These are phyloP conservation scores for Saccharomycopsis babjevae DNA, from an alignment of 805 yeast species.

Conservation along the genomic window DNA sequence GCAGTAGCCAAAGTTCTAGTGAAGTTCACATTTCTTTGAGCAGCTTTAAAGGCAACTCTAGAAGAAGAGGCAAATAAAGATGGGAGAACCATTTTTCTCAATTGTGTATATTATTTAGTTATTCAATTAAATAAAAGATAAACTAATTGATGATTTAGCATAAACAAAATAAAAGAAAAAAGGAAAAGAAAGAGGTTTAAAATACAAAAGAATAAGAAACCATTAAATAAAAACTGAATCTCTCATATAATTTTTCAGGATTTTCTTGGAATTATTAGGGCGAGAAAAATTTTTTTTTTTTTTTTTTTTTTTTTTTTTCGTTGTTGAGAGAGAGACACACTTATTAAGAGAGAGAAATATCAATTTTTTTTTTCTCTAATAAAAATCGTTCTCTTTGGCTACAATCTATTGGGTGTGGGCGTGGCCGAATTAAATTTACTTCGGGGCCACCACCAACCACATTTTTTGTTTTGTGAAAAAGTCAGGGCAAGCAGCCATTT, in stretches of 20 bases:
- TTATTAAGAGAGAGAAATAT: background rate
- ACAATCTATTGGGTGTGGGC: background rate
- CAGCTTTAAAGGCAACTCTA: slow-evolving; percentile 82
- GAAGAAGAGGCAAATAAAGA: slow-evolving; percentile 56
- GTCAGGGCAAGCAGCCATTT: background rate
- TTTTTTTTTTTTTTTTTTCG: background rate
- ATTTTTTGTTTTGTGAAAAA: background rate
- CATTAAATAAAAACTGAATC: background rate
- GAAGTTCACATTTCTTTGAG: slow-evolving; percentile 69
- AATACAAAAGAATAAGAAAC: background rate
- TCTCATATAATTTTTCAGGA: background rate
- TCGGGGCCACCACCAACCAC: background rate
- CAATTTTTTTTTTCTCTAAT: background rate
- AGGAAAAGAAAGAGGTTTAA: background rate
- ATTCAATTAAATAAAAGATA: background rate
- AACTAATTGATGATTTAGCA: background rate
- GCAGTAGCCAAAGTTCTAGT: slow-evolving; percentile 72
- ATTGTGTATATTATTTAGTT: background rate
- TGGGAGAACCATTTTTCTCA: slow-evolving; percentile 36
- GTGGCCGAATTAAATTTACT: background rate
- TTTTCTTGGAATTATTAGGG: background rate
- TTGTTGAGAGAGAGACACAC: background rate
- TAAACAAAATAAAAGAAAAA: background rate
- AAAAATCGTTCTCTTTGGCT: background rate
- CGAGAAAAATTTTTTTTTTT: background rate